Percentiles rank a stretch among this genome's conserved stretches.
Conservation (phyloP, 805 yeast species). For the Wickerhamiella shivajii region DNA sequence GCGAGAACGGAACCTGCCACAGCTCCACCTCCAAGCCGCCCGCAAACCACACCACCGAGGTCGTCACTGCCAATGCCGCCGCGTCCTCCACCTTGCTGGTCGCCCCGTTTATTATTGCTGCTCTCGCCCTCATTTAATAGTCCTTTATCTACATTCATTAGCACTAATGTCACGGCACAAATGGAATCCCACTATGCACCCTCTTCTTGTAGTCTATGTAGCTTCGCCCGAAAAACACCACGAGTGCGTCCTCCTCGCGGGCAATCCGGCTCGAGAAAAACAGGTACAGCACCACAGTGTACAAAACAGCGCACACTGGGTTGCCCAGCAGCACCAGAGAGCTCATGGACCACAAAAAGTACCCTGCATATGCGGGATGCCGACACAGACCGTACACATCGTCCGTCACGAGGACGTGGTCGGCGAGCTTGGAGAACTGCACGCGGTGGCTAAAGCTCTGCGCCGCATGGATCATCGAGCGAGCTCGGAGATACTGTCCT, state of each 20-base stretch:
- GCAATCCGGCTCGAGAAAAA: conserved; percentile 58
- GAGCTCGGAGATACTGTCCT: conserved; percentile 59
- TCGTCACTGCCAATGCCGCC: conserved; percentile 4
- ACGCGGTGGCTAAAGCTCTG: conserved; percentile 74
- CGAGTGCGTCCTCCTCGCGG: conserved; percentile 51
- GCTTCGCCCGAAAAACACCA: conserved; percentile 54
- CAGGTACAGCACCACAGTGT: conserved; percentile 41
- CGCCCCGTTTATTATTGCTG: too few species aligned
- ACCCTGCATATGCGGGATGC: conserved; percentile 89
- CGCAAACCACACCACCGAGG: background rate
- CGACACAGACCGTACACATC: conserved; percentile 59
- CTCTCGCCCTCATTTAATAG: too few species aligned
- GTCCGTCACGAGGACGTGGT: conserved; percentile 53
- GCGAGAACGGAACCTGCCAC: conserved; percentile 1
- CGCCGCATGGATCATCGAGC: conserved; percentile 82
- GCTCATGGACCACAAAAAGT: conserved; percentile 87
- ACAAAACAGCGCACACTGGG: conserved; percentile 41
- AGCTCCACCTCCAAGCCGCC: background rate
- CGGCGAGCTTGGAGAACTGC: conserved; percentile 34
- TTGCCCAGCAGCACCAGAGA: conserved; percentile 60
- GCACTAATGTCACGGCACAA: too few species aligned
- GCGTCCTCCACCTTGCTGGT: too few species aligned
- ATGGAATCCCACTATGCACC: conserved; percentile 53
- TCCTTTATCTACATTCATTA: too few species aligned
- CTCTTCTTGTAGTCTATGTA: conserved; percentile 38